These are phyloP conservation scores for Neofusicoccum sp. DNA, from an alignment of 2,329 filamentous ascomycete genomes.

Conservation along the genomic window DNA sequence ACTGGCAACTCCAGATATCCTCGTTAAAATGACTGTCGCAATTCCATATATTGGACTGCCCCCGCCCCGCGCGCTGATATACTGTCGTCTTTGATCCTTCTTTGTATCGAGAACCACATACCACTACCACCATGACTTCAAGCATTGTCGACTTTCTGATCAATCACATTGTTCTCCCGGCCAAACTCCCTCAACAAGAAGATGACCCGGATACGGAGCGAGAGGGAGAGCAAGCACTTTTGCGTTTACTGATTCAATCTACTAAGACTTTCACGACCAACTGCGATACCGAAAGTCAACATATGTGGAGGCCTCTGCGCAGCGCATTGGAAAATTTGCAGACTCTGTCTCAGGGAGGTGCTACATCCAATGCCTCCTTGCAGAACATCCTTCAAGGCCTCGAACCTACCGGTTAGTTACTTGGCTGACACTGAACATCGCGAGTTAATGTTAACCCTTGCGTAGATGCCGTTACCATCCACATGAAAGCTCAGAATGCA, in stretches of 20 bases:
- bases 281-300: neutral
- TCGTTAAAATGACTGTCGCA: too few relatives aligned
- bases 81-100: too few relatives aligned
- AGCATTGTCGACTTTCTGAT: constrained; percentile 38
- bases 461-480: constrained; percentile 27
- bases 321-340: neutral
- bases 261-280: neutral
- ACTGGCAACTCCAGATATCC: too few relatives aligned
- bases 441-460: neutral
- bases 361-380: neutral
- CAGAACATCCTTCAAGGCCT: neutral
- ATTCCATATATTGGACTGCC: too few relatives aligned
- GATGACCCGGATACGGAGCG: constrained; percentile 26
- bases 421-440: neutral
- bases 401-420: neutral
- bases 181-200: constrained; percentile 47
- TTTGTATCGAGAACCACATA: too few relatives aligned
- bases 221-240: neutral
- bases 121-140: too few relatives aligned
- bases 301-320: neutral
- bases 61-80: too few relatives aligned
- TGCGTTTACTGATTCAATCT: neutral
- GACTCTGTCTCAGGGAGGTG: neutral
- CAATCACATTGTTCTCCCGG: constrained; percentile 54
- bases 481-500: constrained; percentile 52